phyloP scores from a whole-genome alignment of 345 rosid species.

The Trapa bicornis region DNA sequence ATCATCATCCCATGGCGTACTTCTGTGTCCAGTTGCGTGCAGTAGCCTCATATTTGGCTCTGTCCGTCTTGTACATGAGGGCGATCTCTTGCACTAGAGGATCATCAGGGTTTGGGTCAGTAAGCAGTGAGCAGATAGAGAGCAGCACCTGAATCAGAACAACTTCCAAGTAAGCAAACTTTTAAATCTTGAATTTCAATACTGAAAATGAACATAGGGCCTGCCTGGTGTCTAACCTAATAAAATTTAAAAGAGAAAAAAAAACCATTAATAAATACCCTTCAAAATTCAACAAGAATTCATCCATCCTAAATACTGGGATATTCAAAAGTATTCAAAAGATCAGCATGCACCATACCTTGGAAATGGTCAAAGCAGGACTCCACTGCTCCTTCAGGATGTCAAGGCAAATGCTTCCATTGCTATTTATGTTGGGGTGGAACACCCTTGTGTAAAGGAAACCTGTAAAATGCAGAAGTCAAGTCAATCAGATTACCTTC shows the following conservation, averaged over 20 bases:
- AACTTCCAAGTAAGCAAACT: not conserved
- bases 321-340: too few relatives aligned
- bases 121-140: slow-evolving; percentile 84
- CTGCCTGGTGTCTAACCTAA: too few relatives aligned
- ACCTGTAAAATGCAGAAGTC: not conserved
- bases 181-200: not conserved
- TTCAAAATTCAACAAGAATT: not conserved
- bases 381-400: slow-evolving; percentile 7
- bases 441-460: slow-evolving; percentile 2
- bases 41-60: slow-evolving; percentile 78
- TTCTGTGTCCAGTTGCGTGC: slow-evolving; percentile 99
- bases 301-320: too few relatives aligned
- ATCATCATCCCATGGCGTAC: slow-evolving; percentile 80
- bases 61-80: slow-evolving; percentile 91
- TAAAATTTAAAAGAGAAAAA: too few relatives aligned
- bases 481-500: not conserved
- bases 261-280: not conserved
- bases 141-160: slow-evolving; percentile 45
- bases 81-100: slow-evolving; percentile 94
- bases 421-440: slow-evolving; percentile 8
- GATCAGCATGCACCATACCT: not conserved
- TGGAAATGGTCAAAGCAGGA: slow-evolving; percentile 7
- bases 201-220: not conserved
- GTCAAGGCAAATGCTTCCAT: slow-evolving; percentile 6
- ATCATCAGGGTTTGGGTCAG: slow-evolving; percentile 94